phyloP scores from a whole-genome alignment of 2,329 filamentous ascomycete species.

The Pseudopyricularia cyperi region DNA sequence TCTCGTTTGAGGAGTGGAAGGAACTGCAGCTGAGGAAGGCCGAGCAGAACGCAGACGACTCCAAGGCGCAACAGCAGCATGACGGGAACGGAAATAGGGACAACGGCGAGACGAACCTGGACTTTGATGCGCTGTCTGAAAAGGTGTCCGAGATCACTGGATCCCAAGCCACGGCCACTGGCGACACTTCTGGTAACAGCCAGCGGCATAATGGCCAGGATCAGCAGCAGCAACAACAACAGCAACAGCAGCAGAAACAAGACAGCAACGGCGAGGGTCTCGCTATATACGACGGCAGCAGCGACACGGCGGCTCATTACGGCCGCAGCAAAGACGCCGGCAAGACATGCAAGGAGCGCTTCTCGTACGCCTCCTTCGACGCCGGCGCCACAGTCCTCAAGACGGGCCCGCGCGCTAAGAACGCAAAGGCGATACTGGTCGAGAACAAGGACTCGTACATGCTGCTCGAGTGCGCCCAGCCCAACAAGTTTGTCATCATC shows the following conservation, averaged over 20 bases:
- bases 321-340: slow-evolving; percentile 83
- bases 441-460: slow-evolving; percentile 99
- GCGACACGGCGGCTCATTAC: slow-evolving; percentile 35
- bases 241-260: slow-evolving; percentile 3
- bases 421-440: slow-evolving; percentile 74
- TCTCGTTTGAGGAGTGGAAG: slow-evolving; percentile 99
- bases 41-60: slow-evolving; percentile 57
- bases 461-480: slow-evolving; percentile 76
- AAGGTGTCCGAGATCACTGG: slow-evolving; percentile 28
- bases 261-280: slow-evolving; percentile 24
- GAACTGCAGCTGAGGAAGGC: slow-evolving; percentile 77
- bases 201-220: not conserved
- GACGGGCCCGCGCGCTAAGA: slow-evolving; percentile 75
- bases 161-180: slow-evolving; percentile 14
- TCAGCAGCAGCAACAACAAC: slow-evolving; percentile 6
- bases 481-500: slow-evolving; percentile 88
- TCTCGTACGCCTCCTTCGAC: slow-evolving; percentile 96
- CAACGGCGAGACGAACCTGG: slow-evolving; percentile 65
- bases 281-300: slow-evolving; percentile 31
- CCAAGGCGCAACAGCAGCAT: slow-evolving; percentile 44
- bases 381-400: slow-evolving; percentile 90
- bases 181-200: slow-evolving; percentile 1
- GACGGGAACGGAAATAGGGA: slow-evolving; percentile 54
- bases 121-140: slow-evolving; percentile 37
- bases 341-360: slow-evolving; percentile 93